phyloP scores from a whole-genome alignment of 2,329 filamentous ascomycete species.

The Ophiostoma pallidulum region DNA sequence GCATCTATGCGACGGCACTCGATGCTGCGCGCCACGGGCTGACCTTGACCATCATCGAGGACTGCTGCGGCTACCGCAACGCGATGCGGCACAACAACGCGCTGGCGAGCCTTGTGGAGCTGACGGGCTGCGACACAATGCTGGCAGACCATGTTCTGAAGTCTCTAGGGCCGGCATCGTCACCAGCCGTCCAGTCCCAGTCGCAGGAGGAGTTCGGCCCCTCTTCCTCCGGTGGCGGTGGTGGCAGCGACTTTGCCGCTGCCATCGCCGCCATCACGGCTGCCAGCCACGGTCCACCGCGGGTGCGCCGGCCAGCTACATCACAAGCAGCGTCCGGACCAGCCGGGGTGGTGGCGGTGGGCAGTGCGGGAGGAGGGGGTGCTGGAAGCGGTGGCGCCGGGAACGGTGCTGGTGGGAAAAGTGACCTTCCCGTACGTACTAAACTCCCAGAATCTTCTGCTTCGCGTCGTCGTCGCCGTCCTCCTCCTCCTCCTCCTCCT shows the following conservation, averaged over 20 bases:
- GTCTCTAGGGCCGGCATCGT: not conserved
- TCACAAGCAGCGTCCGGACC: conserved; percentile 6
- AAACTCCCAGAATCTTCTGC: conserved; percentile 9
- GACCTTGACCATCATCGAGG: conserved; percentile 75
- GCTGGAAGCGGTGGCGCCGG: not conserved
- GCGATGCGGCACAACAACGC: conserved; percentile 60
- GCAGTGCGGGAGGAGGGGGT: not conserved
- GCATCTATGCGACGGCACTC: conserved; percentile 82
- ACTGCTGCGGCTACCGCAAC: conserved; percentile 76
- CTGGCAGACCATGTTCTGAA: conserved; percentile 49
- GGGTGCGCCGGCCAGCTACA: not conserved
- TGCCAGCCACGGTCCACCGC: conserved; percentile 7
- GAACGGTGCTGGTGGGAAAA: not conserved
- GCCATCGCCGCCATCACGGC: conserved; percentile 11
- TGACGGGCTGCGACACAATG: conserved; percentile 62
- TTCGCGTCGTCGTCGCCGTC: too few relatives aligned
- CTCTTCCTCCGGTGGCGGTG: too few relatives aligned
- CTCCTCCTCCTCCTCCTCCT: too few relatives aligned
- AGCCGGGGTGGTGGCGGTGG: conserved; percentile 1
- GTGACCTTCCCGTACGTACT: conserved; percentile 18
- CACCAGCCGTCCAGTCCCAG: too few relatives aligned
- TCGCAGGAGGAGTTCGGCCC: too few relatives aligned
- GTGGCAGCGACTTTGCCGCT: conserved; percentile 1
- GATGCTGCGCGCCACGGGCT: conserved; percentile 85
- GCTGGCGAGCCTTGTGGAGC: conserved; percentile 59